These are phyloP conservation scores for Alternaria sp. DNA, from an alignment of 2,329 filamentous ascomycete genomes.

Conservation along the genomic window DNA sequence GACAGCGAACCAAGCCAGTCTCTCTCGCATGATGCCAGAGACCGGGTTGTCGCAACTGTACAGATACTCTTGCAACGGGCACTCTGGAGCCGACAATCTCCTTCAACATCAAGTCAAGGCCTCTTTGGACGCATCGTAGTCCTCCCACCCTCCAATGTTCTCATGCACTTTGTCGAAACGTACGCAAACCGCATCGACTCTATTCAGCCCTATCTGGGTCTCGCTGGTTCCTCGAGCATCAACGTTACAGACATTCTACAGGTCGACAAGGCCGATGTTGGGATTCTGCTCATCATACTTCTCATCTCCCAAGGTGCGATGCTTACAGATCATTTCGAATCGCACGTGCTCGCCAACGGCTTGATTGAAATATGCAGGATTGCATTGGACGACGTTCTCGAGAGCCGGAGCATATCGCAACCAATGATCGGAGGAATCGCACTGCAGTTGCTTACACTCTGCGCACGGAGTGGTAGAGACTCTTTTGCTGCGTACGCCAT, in stretches of 20 bases:
- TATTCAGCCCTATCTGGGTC: slow-evolving; percentile 9
- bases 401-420: slow-evolving; percentile 7
- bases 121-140: slow-evolving; percentile 11
- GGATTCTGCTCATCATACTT: slow-evolving; percentile 6
- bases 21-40: slow-evolving; percentile 4
- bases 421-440: slow-evolving; percentile 6
- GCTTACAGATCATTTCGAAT: slow-evolving; percentile 7
- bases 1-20: background rate
- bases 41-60: slow-evolving; percentile 6
- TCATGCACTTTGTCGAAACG: slow-evolving; percentile 3
- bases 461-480: slow-evolving; percentile 5
- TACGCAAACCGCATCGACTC: slow-evolving; percentile 8
- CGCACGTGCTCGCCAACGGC: slow-evolving; percentile 3
- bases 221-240: slow-evolving; percentile 2
- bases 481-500: slow-evolving; percentile 5
- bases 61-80: slow-evolving; percentile 5
- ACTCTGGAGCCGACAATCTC: background rate
- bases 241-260: slow-evolving; percentile 5
- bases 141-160: slow-evolving; percentile 6
- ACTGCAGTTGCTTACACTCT: slow-evolving; percentile 8
- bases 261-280: slow-evolving; percentile 2
- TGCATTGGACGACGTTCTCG: slow-evolving; percentile 6
- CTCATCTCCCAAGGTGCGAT: slow-evolving; percentile 8
- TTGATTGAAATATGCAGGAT: slow-evolving; percentile 9
- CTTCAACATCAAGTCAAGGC: background rate